Evolutionary conservation across 768 basidiomycete species (phyloP).

Genomic region (Podaxis rugospora): DNA sequence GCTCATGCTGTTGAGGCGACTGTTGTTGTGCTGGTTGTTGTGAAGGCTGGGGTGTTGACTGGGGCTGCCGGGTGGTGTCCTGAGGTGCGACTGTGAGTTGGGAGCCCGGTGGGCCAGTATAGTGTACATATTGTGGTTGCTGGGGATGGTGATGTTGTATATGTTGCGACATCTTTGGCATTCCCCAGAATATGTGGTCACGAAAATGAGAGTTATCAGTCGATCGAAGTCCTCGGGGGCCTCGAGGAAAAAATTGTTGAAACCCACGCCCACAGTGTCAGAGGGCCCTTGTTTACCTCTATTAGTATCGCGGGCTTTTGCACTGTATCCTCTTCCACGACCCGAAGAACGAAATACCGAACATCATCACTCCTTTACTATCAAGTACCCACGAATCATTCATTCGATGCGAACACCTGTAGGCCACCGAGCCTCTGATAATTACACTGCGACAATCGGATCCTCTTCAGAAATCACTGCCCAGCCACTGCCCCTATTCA

Average conservation of each 20-base stretch:
- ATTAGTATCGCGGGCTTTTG: slow-evolving; percentile 9
- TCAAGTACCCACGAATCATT: too few species aligned
- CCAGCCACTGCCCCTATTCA: too few species aligned
- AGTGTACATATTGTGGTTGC: slow-evolving; percentile 34
- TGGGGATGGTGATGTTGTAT: slow-evolving; percentile 31
- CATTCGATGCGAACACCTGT: too few species aligned
- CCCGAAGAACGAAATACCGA: not conserved
- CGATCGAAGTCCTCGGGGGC: slow-evolving; percentile 40
- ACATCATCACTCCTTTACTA: not conserved
- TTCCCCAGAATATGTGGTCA: slow-evolving; percentile 11
- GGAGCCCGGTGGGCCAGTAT: slow-evolving; percentile 26
- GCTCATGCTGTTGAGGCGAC: slow-evolving; percentile 12
- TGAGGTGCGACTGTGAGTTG: slow-evolving; percentile 18
- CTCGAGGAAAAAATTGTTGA: not conserved
- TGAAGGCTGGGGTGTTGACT: slow-evolving; percentile 20
- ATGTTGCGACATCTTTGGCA: slow-evolving; percentile 41
- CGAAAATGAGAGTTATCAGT: slow-evolving; percentile 21
- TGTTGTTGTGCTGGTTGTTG: slow-evolving; percentile 15
- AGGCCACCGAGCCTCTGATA: too few species aligned
- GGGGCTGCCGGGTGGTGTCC: slow-evolving; percentile 26
- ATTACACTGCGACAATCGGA: too few species aligned
- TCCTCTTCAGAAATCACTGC: too few species aligned
- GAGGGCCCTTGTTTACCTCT: slow-evolving; percentile 17
- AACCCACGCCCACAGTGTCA: slow-evolving; percentile 10
- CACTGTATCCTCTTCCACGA: not conserved